Base-by-base conservation (phyloP, 108 stramenopile genomes). In the Nitzschia inconspicua region DNA sequence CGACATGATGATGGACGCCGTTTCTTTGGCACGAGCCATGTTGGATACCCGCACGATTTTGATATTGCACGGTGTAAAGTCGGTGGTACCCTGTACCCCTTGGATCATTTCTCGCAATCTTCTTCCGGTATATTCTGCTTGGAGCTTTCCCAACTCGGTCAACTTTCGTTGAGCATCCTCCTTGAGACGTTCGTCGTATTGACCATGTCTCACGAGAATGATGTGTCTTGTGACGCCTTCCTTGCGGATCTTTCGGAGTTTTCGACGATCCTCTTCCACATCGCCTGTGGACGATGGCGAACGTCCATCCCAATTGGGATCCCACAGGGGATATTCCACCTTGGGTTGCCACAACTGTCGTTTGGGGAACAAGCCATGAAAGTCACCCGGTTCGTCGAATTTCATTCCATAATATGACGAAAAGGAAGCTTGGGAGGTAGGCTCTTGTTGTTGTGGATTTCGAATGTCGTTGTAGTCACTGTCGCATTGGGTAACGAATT, bases 131-230 rank as follows among this genome's bases (percentile, higher is more conserved):
- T 84, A 35, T 25, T 79, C 80, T 4, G 91, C 95, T 68, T 96
- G 96, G 39, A 81, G 61, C 25, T 87, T 50, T 16, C 96, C 96
- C 51, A 96, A 53, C n/a, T 78, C 77, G 22, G 96, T 96, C 42
- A 96, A 73, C 8, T 81, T 60, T 40, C 90, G 79, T 52, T 79
- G 83, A 32, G 72, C 70, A 67, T 96, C 96, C 40, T 84, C 80
- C 65, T 79, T 72, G 36, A 63, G 66, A 9, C 77, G 66, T 60
- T 95, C 94, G 68, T 89, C 89, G 68, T 95, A 95, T 61, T 95
- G 94, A 18, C 94, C 94, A 69, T 95, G 94, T 24, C 94, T 75
- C 46, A 95, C 68, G 37, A 93, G 53, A 46, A 95, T 84, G 26
- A 95, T 75, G 59, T 95, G 94, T 28, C 89, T 77, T 8, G 94